Evolutionary conservation across 1,284 basidiomycete species (phyloP), one percentile per base, ranked within the genome.

Genomic region (Takashimella koratensis): DNA sequence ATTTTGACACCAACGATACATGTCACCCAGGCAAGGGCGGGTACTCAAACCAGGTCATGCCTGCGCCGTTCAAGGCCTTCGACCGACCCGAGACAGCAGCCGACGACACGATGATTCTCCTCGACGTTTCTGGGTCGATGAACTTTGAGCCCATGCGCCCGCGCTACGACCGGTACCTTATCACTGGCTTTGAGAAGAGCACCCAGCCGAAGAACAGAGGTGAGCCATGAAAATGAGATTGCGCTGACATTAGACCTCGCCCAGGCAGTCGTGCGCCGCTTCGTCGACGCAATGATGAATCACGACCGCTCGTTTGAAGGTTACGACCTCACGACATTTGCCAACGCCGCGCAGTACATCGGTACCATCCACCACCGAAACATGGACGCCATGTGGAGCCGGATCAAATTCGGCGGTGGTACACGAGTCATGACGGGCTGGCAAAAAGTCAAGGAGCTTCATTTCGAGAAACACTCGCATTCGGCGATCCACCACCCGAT

Each of bases 351-450:
- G 5, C 30, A 42, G n/a, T 60, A 55, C 43, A 45, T 62, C 20
- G 60, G 60, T 4, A 48, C 36, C 6, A 39, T 60, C 49, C 60
- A 60, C 21, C 52, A 54, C 27, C 26, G 39, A 11, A 62, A 62
- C 43, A 45, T 62, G 16, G 60, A 62, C 22, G 2, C 40, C 13
- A 30, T 58, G 36, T 60, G 58, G 58, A 12, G 16, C 16, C 51
- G 25, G 4, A 47, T 60, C 52, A 36, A 58, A 26, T 47, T 60
- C 22, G 52, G 56, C 19, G 56, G 58, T 19, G 58, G 58, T 5
- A 60, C 54, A 21, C 45, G 60, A 25, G 60, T 62, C 3, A 62
- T 62, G 60, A 62, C 58, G 21, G 60, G 60, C 20, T 62, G 60
- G 60, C 60, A 62, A 42, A 60, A 60, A 44, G 55, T 60, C 46